Percentiles rank a stretch among this genome's conserved stretches.
Conservation (phyloP, 2,329 filamentous ascomycete genomes). For the Emmonsia crescens region DNA sequence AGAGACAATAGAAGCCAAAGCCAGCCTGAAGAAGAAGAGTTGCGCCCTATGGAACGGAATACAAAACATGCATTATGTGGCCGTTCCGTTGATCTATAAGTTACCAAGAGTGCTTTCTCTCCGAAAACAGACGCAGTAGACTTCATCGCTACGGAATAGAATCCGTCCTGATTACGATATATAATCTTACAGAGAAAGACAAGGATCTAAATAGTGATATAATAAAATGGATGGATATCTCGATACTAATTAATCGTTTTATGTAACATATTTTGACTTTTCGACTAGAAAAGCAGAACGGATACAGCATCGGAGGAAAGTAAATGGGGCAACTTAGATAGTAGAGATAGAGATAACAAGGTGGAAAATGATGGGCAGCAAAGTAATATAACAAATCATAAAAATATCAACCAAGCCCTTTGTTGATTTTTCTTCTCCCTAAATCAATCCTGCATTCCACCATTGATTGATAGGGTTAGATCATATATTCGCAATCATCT, state of each 20-base stretch:
- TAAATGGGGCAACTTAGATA: neutral
- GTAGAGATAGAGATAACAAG: neutral
- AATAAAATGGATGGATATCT: neutral
- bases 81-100: neutral
- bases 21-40: neutral
- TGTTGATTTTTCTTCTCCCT: neutral
- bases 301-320: neutral
- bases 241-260: neutral
- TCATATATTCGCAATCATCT: slow-evolving; percentile 10
- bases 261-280: neutral
- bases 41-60: no score
- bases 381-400: neutral
- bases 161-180: neutral
- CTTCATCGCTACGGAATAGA: neutral
- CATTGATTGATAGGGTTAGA: neutral
- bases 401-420: neutral
- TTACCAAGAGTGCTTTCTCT: neutral
- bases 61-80: neutral
- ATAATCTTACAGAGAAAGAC: neutral
- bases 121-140: neutral
- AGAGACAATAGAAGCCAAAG: neutral
- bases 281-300: neutral
- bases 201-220: neutral
- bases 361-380: neutral
- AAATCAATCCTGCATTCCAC: neutral